Conservation (phyloP, 192 early-diverging fungal species). For the Neocallimastix lanati region DNA sequence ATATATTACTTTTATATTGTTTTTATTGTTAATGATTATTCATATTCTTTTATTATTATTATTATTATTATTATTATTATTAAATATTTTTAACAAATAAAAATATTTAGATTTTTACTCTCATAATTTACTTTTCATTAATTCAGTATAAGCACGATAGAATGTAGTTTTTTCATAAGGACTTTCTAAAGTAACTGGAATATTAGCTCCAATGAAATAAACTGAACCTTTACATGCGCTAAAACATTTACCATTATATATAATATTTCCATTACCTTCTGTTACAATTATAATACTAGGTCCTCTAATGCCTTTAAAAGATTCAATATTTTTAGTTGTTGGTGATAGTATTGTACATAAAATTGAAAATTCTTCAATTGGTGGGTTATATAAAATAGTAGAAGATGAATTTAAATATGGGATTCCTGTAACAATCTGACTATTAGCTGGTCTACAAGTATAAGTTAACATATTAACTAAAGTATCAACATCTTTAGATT, state of each 20-base stretch:
- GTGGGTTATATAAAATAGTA: conserved; percentile 77
- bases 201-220: background rate
- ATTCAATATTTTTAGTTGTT: conserved; percentile 17
- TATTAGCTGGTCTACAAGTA: conserved; percentile 51
- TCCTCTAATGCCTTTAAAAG: conserved; percentile 41
- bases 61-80: too few relatives aligned
- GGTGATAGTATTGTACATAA: conserved; percentile 32
- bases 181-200: background rate
- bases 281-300: conserved; percentile 76
- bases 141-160: background rate
- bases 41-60: too few relatives aligned
- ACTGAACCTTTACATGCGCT: background rate
- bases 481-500: conserved; percentile 85
- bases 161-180: background rate
- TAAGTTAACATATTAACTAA: conserved; percentile 88
- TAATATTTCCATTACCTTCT: conserved; percentile 35
- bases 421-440: conserved; percentile 57
- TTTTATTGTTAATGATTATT: too few relatives aligned
- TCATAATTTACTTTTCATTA: too few relatives aligned
- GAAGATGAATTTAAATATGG: conserved; percentile 18
- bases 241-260: background rate
- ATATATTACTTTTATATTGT: too few relatives aligned
- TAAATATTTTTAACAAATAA: too few relatives aligned
- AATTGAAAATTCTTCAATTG: conserved; percentile 89
- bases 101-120: too few relatives aligned